Evolutionary conservation across 192 early-diverging fungal species (phyloP).

Genomic region (Umbelopsis ramanniana): DNA sequence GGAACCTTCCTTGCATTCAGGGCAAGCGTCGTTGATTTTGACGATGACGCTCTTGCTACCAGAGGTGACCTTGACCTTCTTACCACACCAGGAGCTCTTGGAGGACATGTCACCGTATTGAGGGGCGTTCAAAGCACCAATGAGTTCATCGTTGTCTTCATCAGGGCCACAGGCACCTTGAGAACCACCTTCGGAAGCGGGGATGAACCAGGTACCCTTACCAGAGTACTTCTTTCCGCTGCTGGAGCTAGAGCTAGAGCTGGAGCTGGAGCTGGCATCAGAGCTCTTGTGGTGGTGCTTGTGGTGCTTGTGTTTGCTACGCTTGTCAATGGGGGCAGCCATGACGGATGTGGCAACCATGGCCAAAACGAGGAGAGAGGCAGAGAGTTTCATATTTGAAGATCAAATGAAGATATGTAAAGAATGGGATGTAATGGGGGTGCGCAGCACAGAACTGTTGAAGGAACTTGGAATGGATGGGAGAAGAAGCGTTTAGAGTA

Average conservation of each 20-base stretch:
- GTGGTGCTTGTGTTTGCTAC: background rate
- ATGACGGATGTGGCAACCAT: background rate
- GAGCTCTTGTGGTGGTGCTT: background rate
- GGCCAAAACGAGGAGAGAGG: constrained; percentile 5
- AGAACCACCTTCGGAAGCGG: constrained; percentile 37
- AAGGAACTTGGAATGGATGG: constrained; percentile 1
- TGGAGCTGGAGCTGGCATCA: background rate
- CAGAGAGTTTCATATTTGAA: constrained; percentile 2
- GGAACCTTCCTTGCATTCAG: constrained; percentile 38
- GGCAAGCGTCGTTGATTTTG: constrained; percentile 49
- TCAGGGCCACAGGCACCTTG: constrained; percentile 37
- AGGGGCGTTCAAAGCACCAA: constrained; percentile 37
- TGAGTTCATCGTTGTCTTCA: constrained; percentile 22
- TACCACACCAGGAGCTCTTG: constrained; percentile 40
- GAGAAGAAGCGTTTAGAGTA: background rate
- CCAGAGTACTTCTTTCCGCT: constrained; percentile 19
- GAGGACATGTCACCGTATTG: constrained; percentile 41
- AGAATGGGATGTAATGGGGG: background rate
- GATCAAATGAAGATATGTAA: background rate
- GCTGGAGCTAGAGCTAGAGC: background rate
- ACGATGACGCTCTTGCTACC: constrained; percentile 41
- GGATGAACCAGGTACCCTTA: constrained; percentile 37
- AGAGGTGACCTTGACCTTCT: constrained; percentile 35
- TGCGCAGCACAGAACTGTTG: constrained; percentile 13
- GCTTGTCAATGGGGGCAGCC: constrained; percentile 10